Evolutionary conservation across 345 rosid species (phyloP), one percentile per base, ranked within the genome.

Genomic region (Punica granatum): DNA sequence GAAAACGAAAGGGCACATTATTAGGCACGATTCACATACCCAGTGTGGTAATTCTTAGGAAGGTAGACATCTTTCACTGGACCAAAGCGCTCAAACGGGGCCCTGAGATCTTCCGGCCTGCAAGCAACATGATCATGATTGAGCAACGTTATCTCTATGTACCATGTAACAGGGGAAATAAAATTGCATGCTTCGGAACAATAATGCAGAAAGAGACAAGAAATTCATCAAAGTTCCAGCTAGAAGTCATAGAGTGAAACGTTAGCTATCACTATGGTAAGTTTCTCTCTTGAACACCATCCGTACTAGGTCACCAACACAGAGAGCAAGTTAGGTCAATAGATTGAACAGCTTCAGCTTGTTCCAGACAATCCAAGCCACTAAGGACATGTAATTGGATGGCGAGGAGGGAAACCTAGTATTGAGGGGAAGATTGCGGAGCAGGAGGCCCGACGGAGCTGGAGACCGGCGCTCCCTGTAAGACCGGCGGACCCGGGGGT

Each of bases 371-470:
- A 0, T n/a, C 32, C 48, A 8, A 68, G 37, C 71, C 26, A 15
- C 5, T 5, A 39, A 0, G 54, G 28, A 16, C 19, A 19, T 1
- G 18, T 6, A 26, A 36, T 3, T 60, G 41, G 26, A 46, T 64
- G 59, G 56, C 63, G 49, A 61, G 53, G 59, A 21, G 33, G 28
- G 36, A 48, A 56, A 92, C 98, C 96, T 90, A 23, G 93, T 89
- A 64, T 90, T 90, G 51, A 90, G 97, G 61, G 98, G 96, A 31
- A 92, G 98, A 72, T 92, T 92, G 67, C 97, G 97, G 71, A 90
- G 76, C 73, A 92, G 96, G 70, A 92, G 81, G 67, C 97, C 98
- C 18, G 96, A 86, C n/a, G 96, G 96, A 63, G 83, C 86, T 39
- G 92, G 84, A 4, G 93, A 90, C 30, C 91, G 92, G 63, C 86